These are phyloP conservation scores for Capronia americana DNA, from an alignment of 2,329 filamentous ascomycete species.

Conservation along the genomic window DNA sequence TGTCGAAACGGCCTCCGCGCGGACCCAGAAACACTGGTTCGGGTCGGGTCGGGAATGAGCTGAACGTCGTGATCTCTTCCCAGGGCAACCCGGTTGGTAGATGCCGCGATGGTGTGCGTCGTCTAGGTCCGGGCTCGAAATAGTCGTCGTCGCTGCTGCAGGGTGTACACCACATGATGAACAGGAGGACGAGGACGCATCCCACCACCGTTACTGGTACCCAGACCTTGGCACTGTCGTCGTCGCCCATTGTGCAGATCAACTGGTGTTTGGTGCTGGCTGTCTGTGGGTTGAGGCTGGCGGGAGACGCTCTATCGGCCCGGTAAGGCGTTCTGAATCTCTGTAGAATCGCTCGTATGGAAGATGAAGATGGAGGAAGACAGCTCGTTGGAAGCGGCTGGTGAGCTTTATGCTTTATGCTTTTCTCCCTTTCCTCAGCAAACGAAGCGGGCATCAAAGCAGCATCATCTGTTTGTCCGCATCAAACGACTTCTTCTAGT, in stretches of 20 bases:
- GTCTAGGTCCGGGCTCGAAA: constrained; percentile 9
- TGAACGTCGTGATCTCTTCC: constrained; percentile 23
- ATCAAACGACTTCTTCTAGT: background rate
- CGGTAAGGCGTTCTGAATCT: background rate
- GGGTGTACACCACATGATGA: constrained; percentile 16
- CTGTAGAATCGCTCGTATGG: background rate
- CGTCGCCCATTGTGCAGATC: constrained; percentile 18
- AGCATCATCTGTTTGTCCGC: background rate
- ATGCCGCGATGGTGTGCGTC: constrained; percentile 24
- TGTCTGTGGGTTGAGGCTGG: background rate
- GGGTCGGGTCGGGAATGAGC: constrained; percentile 16
- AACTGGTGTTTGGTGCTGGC: background rate
- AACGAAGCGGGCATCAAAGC: background rate
- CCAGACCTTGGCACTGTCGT: constrained; percentile 24
- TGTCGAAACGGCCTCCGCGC: constrained; percentile 7
- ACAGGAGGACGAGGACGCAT: constrained; percentile 19
- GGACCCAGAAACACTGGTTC: constrained; percentile 16
- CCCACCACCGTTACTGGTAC: constrained; percentile 26
- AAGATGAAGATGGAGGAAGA: background rate
- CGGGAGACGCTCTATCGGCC: background rate
- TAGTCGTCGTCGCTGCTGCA: constrained; percentile 8
- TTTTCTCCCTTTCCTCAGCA: background rate
- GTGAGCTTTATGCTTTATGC: background rate
- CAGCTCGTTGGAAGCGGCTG: background rate
- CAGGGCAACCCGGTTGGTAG: constrained; percentile 21